Percentiles rank a stretch among this genome's conserved stretches.
Conservation (phyloP, 257 asterid species). For the Forsythia viridissima region DNA sequence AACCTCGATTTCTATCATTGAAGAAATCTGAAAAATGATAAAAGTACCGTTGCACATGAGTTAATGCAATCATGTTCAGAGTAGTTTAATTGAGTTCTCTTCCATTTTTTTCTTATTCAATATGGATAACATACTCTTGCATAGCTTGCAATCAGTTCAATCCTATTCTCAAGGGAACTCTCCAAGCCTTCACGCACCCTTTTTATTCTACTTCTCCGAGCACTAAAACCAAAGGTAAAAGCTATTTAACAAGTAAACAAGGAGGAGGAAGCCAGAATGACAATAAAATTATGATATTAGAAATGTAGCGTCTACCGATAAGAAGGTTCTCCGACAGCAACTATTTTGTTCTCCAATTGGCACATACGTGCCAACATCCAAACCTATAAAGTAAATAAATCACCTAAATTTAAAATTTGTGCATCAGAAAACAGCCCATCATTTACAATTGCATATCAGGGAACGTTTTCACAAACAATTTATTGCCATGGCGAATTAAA, state of each 20-base stretch:
- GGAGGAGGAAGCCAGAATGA: not conserved
- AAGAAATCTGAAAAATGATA: constrained; percentile 66
- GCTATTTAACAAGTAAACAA: not conserved
- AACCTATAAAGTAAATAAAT: constrained; percentile 40
- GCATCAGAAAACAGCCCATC: not conserved
- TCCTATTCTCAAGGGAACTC: constrained; percentile 72
- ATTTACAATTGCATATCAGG: not conserved
- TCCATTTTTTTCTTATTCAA: constrained; percentile 7
- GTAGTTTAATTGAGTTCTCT: not conserved
- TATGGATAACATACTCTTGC: constrained; percentile 64
- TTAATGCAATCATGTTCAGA: not conserved
- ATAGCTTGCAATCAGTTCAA: constrained; percentile 91
- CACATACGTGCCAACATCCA: constrained; percentile 99
- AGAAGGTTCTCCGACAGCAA: constrained; percentile 93
- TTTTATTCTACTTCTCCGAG: constrained; percentile 75
- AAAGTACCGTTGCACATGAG: constrained; percentile 10
- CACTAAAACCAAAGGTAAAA: constrained; percentile 40
- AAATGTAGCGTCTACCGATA: constrained; percentile 53
- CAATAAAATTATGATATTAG: not conserved
- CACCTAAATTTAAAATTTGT: not conserved
- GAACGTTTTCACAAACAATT: not conserved
- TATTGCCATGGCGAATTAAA: not conserved
- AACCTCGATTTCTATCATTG: constrained; percentile 95
- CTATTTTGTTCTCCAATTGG: constrained; percentile 89
- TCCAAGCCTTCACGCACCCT: constrained; percentile 82